Evolutionary conservation across 495 filamentous ascomycete genomes (phyloP), one percentile per base, ranked within the genome.

Genomic region (Penicillium manginii): DNA sequence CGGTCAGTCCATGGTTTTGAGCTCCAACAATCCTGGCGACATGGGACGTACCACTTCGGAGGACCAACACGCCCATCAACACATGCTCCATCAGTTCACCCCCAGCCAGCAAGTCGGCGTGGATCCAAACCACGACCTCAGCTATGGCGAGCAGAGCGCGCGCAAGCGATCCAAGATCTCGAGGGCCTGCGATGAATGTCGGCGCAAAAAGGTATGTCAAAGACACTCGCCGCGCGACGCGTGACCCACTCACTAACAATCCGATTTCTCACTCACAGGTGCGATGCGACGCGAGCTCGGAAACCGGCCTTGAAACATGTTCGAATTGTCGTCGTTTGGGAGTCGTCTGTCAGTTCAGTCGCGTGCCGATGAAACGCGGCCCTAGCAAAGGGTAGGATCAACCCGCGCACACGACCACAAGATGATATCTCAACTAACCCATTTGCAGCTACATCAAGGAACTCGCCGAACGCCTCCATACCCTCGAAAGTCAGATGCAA

Each of bases 151-250:
- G 59, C 78, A 77, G 49, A 90, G 84, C 47, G 86, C 89, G 10
- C 88, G 89, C 54, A 96, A 96, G 69, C 81, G 93, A 57, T 90
- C 90, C 0, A 98, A 98, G 73, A 92, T 96, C 0, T 97, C 93
- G 2, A 81, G 93, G 23, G 93, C 93, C 1, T 98, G 93, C 61
- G 93, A 98, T 73, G 93, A 98, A 67, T 98, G 93, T 67, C 84
- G 93, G 50, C 84, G 93, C 51, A 98, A 97, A 72, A 98, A 98
- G 82, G 86, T 88, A 76, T 19, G 63, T 50, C 60, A 39, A 39
- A 45, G 17, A 51, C 18, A 31, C 46, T 40, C 52, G 21, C 49
- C 0, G 35, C 58, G 58, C 57, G 54, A 55, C 58, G 62, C 57
- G 45, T 31, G 18, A 48, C 35, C 50, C 32, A 33, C 40, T 42